These are phyloP conservation scores for Helicocarpus griseus DNA, from an alignment of 2,329 filamentous ascomycete species.

Conservation along the genomic window DNA sequence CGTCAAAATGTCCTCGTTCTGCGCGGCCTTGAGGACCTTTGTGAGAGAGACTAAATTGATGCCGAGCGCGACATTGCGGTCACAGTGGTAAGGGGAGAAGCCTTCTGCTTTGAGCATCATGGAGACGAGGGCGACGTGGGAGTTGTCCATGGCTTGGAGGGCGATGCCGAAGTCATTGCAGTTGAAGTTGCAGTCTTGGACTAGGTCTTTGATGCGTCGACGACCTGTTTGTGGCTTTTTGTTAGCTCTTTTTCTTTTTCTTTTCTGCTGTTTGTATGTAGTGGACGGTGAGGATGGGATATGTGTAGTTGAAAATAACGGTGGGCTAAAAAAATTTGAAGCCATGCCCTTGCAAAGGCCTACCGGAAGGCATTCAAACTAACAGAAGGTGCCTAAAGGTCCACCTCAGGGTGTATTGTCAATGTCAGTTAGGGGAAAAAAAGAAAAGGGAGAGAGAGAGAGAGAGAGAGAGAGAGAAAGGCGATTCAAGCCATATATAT, in stretches of 20 bases:
- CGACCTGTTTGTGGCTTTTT: conserved; percentile 55
- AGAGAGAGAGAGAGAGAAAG: no score
- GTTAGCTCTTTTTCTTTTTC: conserved; percentile 1
- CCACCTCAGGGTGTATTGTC: no score
- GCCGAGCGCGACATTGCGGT: conserved; percentile 95
- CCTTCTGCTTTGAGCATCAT: conserved; percentile 97
- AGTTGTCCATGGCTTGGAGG: conserved; percentile 99
- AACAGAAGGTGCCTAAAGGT: no score
- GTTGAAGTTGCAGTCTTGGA: conserved; percentile 99
- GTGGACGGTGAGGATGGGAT: no score
- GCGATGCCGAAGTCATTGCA: conserved; percentile 99
- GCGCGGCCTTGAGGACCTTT: conserved; percentile 90
- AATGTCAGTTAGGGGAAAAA: no score
- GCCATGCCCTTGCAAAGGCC: no score
- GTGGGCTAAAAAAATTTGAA: no score
- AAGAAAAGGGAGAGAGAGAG: no score
- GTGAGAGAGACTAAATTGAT: conserved; percentile 95
- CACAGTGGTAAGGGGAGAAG: conserved; percentile 93
- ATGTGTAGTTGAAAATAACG: no score
- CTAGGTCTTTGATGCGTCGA: conserved; percentile 97
- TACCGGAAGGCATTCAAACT: no score
- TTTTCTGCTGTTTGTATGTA: no score
- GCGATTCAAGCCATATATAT: no score
- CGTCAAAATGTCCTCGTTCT: conserved; percentile 89
- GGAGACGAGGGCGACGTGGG: conserved; percentile 94